Evolutionary conservation across 768 basidiomycete species (phyloP).

Genomic region (Antrodiella citrinella): DNA sequence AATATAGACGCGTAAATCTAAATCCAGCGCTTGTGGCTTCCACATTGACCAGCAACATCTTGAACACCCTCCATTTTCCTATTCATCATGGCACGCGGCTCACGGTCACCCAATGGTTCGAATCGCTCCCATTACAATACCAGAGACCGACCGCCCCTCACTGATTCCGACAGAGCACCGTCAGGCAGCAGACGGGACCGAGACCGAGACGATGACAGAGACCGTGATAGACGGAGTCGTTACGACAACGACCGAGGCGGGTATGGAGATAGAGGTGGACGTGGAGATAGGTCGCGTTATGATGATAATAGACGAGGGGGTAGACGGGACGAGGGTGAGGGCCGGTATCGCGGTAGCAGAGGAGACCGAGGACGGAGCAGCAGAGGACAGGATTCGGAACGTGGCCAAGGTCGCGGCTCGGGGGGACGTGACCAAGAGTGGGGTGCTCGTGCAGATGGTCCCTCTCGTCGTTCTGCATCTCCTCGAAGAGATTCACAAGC

Average conservation of each 20-base stretch:
- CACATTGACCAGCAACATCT: too few relatives aligned
- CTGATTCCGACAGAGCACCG: neutral
- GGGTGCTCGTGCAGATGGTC: conserved; percentile 26
- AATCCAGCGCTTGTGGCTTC: too few relatives aligned
- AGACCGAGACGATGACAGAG: conserved; percentile 4
- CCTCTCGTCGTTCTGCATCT: conserved; percentile 51
- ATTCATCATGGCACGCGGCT: neutral
- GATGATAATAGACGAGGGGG: conserved; percentile 6
- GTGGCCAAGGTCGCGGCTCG: conserved; percentile 10
- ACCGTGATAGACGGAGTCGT: neutral
- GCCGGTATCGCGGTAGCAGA: neutral
- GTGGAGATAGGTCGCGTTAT: conserved; percentile 1
- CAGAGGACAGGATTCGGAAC: conserved; percentile 10
- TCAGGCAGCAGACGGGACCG: neutral
- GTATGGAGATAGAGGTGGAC: neutral
- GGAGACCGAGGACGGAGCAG: conserved; percentile 8
- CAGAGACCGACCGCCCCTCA: neutral
- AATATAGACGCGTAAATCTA: too few relatives aligned
- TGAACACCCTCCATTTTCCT: too few relatives aligned
- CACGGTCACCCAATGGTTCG: neutral
- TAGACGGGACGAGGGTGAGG: conserved; percentile 2
- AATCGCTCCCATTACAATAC: neutral
- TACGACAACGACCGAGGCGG: neutral
- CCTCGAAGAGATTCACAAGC: conserved; percentile 33
- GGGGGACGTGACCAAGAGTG: conserved; percentile 10